phyloP scores from a whole-genome alignment of 73 alveolate species.

The Urostyla sp. region DNA sequence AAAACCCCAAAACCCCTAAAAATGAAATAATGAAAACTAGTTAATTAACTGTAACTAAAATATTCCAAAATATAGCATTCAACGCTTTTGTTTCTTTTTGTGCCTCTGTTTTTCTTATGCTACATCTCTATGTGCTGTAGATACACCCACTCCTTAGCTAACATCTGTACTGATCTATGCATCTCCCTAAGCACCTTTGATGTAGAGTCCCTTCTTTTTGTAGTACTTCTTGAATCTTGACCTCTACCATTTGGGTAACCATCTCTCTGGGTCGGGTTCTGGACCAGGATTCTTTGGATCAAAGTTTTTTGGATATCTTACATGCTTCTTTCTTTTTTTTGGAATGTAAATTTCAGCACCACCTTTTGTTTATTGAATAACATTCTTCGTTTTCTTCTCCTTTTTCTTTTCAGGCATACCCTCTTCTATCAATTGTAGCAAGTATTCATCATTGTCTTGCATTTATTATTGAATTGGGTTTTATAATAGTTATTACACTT shows the following conservation, averaged over 20 bases:
- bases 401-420: conserved; percentile 56
- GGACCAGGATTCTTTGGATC: conserved; percentile 93
- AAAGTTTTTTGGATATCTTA: conserved; percentile 85
- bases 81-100: conserved; percentile 23
- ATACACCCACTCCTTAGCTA: background rate
- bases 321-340: conserved; percentile 74
- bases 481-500: conserved; percentile 15
- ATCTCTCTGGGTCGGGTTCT: conserved; percentile 90
- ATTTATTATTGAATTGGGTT: background rate
- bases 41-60: background rate
- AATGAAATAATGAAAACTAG: background rate
- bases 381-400: conserved; percentile 45
- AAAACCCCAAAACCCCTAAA: background rate
- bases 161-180: conserved; percentile 57
- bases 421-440: conserved; percentile 12
- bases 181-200: conserved; percentile 57
- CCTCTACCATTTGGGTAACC: conserved; percentile 88
- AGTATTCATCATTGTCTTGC: conserved; percentile 23
- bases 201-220: conserved; percentile 67
- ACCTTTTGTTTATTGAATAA: conserved; percentile 42
- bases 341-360: conserved; percentile 60
- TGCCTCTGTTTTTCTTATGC: background rate
- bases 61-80: no score
- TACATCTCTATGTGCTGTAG: conserved; percentile 49
- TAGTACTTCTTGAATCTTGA: conserved; percentile 70